phyloP scores from a whole-genome alignment of 1,284 basidiomycete genomes.

The Fistulinella staudtii region DNA sequence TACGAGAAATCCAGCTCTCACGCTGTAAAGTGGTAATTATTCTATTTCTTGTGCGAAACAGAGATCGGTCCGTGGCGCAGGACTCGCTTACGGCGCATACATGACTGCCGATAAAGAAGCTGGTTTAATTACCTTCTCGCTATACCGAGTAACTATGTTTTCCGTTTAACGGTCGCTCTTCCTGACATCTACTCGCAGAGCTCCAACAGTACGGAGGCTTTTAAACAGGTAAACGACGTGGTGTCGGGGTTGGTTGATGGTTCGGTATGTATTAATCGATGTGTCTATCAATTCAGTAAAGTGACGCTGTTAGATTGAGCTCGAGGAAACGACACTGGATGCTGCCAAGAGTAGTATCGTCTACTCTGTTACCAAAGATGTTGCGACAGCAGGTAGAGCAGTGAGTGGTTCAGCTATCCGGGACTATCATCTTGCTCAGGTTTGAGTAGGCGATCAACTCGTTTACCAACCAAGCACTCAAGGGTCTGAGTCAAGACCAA shows the following conservation, averaged over 20 bases:
- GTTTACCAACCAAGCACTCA: slow-evolving; percentile 85
- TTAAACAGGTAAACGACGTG: slow-evolving; percentile 75
- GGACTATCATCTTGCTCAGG: slow-evolving; percentile 2
- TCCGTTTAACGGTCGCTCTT: background rate
- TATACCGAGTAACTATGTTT: slow-evolving; percentile 66
- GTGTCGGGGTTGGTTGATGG: slow-evolving; percentile 75
- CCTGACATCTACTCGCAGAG: slow-evolving; percentile 50
- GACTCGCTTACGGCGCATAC: slow-evolving; percentile 90
- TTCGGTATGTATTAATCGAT: slow-evolving; percentile 51
- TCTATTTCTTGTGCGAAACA: slow-evolving; percentile 27
- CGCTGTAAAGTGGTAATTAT: slow-evolving; percentile 12
- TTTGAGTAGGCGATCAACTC: slow-evolving; percentile 63
- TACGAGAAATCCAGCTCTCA: slow-evolving; percentile 30
- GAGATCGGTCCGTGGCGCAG: slow-evolving; percentile 86
- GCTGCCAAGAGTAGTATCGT: slow-evolving; percentile 92
- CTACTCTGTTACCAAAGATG: slow-evolving; percentile 74
- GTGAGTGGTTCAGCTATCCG: slow-evolving; percentile 44
- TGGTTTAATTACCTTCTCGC: slow-evolving; percentile 75
- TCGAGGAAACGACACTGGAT: slow-evolving; percentile 84
- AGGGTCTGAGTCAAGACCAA: slow-evolving; percentile 71
- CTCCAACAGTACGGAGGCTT: slow-evolving; percentile 85
- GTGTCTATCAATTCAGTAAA: background rate
- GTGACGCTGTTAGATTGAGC: slow-evolving; percentile 55
- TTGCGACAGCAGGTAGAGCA: slow-evolving; percentile 82
- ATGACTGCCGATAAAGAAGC: slow-evolving; percentile 79